Base-by-base conservation (phyloP, 306 rosid genomes). In the Hippophae gyantsensis region DNA sequence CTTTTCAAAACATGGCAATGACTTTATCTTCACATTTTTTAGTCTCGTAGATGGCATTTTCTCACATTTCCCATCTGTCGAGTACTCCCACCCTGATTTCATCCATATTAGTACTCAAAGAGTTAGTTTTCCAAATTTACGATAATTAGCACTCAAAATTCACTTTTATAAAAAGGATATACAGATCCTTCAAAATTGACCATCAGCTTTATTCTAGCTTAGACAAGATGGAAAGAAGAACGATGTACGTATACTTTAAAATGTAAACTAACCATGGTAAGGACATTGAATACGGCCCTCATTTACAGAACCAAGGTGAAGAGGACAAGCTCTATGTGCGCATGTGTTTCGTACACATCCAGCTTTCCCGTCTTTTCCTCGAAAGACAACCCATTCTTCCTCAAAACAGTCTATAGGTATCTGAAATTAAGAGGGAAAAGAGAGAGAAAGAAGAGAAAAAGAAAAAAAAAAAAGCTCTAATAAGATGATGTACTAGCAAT, bases 251-350 rank as follows among this genome's bases (percentile, higher is more conserved):
- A 11, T 47, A 52, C 26, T 57, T 48, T 42, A 5, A 18, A 42
- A 65, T 42, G 48, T 56, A 13, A 50, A 81, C 95, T 80, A 65
- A 88, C 97, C 95, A 48, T 88, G 99, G 73, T 93, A 93, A 38
- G 99, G 97, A 63, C 99, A 93, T 63, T 81, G 82, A 65, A 93
- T 81, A 52, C 95, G 95, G 49, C 99, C 99, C 72, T 93, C 89
- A 1, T 81, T 82, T 57, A 93, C 95, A 2, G 97, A 82, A 64
- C 99, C 99, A 40, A 93, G 97, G 55, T 93, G 82, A 58, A 93
- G 80, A 70, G 99, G 99, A 57, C 97, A 93, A 13, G 99, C 97
- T 74, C 99, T 75, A 64, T 93, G 99, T 12, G 99, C 99, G 66
- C 99, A 89, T 2, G 99, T 93, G 75, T 93, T 93, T 76, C 73